These are phyloP conservation scores for Quercus phellos DNA, from an alignment of 331 rosid genomes.

Conservation along the genomic window DNA sequence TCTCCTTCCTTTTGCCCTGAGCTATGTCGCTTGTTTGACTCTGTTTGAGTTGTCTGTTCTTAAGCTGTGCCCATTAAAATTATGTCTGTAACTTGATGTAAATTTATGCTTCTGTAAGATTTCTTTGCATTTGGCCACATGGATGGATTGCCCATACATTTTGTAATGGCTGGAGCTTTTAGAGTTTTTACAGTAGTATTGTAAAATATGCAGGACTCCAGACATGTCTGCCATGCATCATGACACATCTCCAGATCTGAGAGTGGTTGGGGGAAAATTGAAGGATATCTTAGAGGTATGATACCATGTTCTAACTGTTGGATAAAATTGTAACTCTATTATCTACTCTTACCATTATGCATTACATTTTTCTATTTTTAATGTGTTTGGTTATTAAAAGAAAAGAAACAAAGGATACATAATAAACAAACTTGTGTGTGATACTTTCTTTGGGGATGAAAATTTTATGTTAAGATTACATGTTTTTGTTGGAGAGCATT, in stretches of 20 bases:
- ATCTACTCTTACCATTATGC: neutral
- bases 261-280: constrained; percentile 64
- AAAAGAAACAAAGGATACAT: neutral
- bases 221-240: constrained; percentile 88
- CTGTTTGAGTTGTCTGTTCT: neutral
- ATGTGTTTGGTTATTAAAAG: neutral
- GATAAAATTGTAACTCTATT: neutral
- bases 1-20: too few species aligned
- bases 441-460: neutral
- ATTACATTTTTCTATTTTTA: neutral
- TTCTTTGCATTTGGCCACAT: neutral
- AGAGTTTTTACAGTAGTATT: constrained; percentile 6
- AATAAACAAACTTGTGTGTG: neutral
- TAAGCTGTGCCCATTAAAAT: neutral
- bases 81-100: neutral
- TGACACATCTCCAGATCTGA: constrained; percentile 75
- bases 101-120: neutral
- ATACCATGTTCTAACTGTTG: neutral
- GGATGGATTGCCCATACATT: neutral
- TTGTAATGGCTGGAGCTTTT: constrained; percentile 7
- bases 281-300: constrained; percentile 75
- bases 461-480: neutral
- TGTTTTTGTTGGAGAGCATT: neutral
- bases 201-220: constrained; percentile 63
- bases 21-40: neutral